These are phyloP conservation scores for Mortierella sp. DNA, from an alignment of 371 early-diverging fungal genomes.

Conservation along the genomic window DNA sequence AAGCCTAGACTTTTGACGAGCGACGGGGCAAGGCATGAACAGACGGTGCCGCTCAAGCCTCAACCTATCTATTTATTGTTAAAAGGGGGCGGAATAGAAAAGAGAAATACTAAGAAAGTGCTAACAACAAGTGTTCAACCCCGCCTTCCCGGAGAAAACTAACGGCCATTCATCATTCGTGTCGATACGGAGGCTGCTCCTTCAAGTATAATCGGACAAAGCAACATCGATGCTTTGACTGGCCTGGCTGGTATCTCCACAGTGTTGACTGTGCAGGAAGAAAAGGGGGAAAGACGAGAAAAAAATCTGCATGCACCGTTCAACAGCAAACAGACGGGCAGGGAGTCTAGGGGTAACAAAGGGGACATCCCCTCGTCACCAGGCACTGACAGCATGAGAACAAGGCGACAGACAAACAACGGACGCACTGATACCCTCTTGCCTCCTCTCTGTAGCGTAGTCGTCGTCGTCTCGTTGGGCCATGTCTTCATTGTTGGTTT, in stretches of 20 bases:
- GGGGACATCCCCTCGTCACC: constrained; percentile 4
- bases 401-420: neutral
- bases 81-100: neutral
- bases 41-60: too few species aligned
- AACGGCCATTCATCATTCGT: neutral
- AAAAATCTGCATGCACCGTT: constrained; percentile 14
- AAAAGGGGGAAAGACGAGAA: neutral
- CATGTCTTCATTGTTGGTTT: neutral
- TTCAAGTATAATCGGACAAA: neutral
- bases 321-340: neutral
- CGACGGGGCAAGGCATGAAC: too few species aligned
- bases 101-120: neutral
- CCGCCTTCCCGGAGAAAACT: constrained; percentile 5
- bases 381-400: constrained; percentile 4
- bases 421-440: neutral
- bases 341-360: neutral
- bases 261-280: constrained; percentile 3
- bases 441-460: neutral
- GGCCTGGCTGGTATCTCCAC: neutral
- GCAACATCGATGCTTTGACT: neutral
- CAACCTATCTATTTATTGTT: neutral
- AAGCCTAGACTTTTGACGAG: neutral
- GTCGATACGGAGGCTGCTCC: neutral
- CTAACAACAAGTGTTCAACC: neutral
- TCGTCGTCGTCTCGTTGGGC: neutral